Conservation (phyloP, 2,329 filamentous ascomycete genomes). For the Fusarium floridanum region DNA sequence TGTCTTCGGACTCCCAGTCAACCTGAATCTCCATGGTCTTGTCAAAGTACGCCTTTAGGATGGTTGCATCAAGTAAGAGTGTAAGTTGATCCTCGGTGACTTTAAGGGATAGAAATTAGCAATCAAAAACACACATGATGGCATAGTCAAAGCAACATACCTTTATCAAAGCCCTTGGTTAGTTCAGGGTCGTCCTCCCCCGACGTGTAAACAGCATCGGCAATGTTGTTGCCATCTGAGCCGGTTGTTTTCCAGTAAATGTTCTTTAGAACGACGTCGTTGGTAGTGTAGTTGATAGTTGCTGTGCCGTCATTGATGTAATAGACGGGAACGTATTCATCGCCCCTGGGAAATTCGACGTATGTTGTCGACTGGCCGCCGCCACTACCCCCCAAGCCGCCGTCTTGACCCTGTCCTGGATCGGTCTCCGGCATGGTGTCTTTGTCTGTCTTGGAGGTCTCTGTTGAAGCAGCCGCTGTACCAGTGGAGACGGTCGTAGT, state of each 20-base stretch:
- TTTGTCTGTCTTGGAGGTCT: too few species aligned
- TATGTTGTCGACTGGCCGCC: background rate
- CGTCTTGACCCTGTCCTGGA: background rate
- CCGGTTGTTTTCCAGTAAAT: background rate
- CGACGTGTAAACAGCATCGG: background rate
- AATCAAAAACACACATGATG: background rate
- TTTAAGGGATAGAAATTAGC: background rate
- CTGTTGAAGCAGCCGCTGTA: background rate
- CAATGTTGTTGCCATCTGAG: background rate
- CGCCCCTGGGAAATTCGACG: background rate
- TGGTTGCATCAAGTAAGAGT: background rate
- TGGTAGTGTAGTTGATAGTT: background rate
- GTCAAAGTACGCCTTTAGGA: background rate
- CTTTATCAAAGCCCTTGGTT: background rate
- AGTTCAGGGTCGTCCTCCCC: background rate
- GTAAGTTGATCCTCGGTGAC: background rate
- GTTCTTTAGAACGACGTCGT: background rate
- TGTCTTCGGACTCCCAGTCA: conserved; percentile 17
- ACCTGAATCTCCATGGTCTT: conserved; percentile 20
- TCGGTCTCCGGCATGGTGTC: background rate
- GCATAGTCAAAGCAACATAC: background rate
- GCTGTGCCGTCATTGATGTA: background rate
- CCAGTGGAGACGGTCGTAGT: background rate
- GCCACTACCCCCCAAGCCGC: background rate
- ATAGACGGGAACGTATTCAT: background rate